Percentiles rank a stretch among this genome's conserved stretches.
phyloP scores from a whole-genome alignment of 1,284 basidiomycete genomes.

The Ganoderma resinaceum region DNA sequence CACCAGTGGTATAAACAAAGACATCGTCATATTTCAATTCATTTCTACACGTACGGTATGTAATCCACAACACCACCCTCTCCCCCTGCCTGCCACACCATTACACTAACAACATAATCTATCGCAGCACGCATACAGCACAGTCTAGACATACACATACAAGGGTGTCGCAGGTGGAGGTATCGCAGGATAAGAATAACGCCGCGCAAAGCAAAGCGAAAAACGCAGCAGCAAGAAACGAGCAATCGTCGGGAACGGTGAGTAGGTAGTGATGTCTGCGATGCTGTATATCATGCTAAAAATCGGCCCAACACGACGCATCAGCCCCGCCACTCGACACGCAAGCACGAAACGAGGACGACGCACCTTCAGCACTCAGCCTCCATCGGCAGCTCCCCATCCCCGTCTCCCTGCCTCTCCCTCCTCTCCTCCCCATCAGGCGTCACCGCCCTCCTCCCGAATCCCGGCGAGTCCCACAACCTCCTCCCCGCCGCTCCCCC shows the following conservation, averaged over 20 bases:
- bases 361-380: constrained; percentile 30
- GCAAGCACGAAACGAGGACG: not conserved
- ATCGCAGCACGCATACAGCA: constrained; percentile 22
- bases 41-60: constrained; percentile 29
- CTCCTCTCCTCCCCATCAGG: constrained; percentile 3
- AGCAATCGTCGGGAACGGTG: not conserved
- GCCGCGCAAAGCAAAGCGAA: not conserved
- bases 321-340: not conserved
- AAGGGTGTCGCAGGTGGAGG: constrained; percentile 11
- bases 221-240: constrained; percentile 8
- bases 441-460: constrained; percentile 21
- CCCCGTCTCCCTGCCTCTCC: constrained; percentile 13
- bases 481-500: constrained; percentile 13
- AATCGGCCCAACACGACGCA: not conserved
- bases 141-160: constrained; percentile 18
- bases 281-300: constrained; percentile 15
- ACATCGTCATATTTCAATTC: constrained; percentile 5
- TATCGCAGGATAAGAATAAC: constrained; percentile 15
- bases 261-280: not conserved
- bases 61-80: constrained; percentile 2
- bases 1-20: too few species aligned
- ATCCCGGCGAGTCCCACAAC: constrained; percentile 37
- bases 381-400: constrained; percentile 23
- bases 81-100: constrained; percentile 6
- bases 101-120: constrained; percentile 29